Evolutionary conservation across 352 stramenopile genomes (phyloP), one percentile per base, ranked within the genome.

Genomic region (Aphanomyces cochlioides): DNA sequence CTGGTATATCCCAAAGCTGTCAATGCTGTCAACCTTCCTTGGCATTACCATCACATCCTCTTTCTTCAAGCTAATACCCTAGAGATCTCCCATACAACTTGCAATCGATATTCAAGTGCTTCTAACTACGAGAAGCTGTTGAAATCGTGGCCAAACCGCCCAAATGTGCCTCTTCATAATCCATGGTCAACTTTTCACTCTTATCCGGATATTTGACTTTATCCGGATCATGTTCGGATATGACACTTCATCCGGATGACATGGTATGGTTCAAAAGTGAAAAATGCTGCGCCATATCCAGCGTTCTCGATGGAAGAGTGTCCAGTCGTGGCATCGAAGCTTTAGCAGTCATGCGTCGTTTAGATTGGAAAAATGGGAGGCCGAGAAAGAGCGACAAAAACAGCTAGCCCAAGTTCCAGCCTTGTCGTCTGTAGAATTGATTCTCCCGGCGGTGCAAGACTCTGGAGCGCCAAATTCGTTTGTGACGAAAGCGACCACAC

Each of bases 351-450:
- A 67, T 50, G 59, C 41, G 43, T 37, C 59, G 13, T 15, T 34
- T 1, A 37, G 59, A 8, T 34, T 67, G 6, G 59, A 54, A 7
- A 67, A 67, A 50, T 67, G 59, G 59, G 43, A 67, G 15, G 43
- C 19, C 3, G 59, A 67, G 59, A 53, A 56, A 10, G 39, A 12
- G 40, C 39, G 59, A 7, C 59, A 67, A 45, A 1, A 6, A 5
- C 39, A 28, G 34, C 7, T n/a, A 28, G 3, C 7, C 19, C 17
- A 10, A 5, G 41, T 8, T 8, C 21, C 59, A 15, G 13, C 5
- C 7, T 19, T 45, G 8, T 28, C 43, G 39, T 15, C 40, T 5
- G 43, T 67, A 28, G n/a, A 67, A 45, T 40, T 67, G 3, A n/a
- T 67, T 36, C 10, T 67, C 15, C 57, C 57, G 43, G 43, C 17